phyloP scores from a whole-genome alignment of 139 green algal genomes.

The Micromonas commoda region DNA sequence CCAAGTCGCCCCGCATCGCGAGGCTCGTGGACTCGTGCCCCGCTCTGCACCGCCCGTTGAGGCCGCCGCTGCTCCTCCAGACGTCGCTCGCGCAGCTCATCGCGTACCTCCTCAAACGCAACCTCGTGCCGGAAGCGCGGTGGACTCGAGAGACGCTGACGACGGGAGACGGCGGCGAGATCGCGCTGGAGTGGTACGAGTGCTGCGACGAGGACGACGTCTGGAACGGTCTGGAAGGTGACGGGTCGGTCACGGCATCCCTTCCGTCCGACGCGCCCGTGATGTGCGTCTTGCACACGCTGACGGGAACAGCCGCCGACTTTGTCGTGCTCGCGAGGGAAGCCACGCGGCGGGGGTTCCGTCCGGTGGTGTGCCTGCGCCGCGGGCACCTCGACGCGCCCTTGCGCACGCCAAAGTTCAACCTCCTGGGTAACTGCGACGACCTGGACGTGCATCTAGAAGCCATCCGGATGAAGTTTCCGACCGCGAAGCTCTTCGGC shows the following conservation, averaged over 20 bases:
- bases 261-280: not conserved
- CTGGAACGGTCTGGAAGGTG: no score
- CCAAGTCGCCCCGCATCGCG: not conserved
- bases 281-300: slow-evolving; percentile 3
- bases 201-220: not conserved
- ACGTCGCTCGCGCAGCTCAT: not conserved
- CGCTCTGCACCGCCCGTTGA: not conserved
- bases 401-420: not conserved
- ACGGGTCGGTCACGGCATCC: no score
- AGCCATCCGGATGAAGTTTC: not conserved
- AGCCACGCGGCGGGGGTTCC: not conserved
- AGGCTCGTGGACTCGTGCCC: not conserved
- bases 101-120: not conserved
- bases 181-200: not conserved
- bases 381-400: not conserved
- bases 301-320: not conserved
- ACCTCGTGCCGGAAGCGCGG: not conserved
- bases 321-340: not conserved
- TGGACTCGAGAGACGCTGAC: not conserved
- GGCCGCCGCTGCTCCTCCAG: not conserved
- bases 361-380: not conserved
- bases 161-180: not conserved
- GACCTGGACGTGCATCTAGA: not conserved
- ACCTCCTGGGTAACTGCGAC: not conserved
- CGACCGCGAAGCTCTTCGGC: not conserved